Base-by-base conservation (phyloP, 352 stramenopile species). In the Globisporangium splendens region DNA sequence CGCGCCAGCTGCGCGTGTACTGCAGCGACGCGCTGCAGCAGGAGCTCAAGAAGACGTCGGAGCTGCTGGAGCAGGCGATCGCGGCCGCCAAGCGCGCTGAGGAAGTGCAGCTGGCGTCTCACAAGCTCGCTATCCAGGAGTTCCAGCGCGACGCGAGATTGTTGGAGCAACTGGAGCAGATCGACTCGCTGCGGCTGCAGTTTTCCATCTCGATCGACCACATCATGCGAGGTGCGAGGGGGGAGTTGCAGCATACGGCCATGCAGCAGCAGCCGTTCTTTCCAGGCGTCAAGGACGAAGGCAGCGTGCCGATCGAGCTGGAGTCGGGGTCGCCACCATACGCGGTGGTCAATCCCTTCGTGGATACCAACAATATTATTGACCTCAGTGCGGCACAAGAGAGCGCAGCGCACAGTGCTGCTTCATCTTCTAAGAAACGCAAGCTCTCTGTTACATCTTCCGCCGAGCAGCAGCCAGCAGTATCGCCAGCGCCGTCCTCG, bases 21-120 rank as follows among this genome's bases (percentile, higher is more conserved):
- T 68, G 61, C 49, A 43, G 47, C 41, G 61, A 68, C 38, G 61
- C 61, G 24, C 43, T 63, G 18, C 47, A 64, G 42, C 55, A 63
- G 21, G 61, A 68, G 61, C 61, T 68, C 14, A 21, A 17, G 11
- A 44, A 59, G 31, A 56, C 56, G 22, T 50, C 50, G 6, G 55
- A 63, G 18, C 31, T 68, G 48, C 55, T 68, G 21, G 21, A 38
- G 20, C 46, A 51, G 48, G 35, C 61, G 21, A 41, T 68, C 18
- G 49, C 49, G 35, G 56, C 50, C 5, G 49, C 56, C 1, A 52
- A 63, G 48, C 54, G 61, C 14, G 54, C 58, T 12, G 56, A 68
- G 38, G 61, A 68, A 21, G 61, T 68, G 48, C 61, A 68, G 43
- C 24, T 28, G 33, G 61, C 61, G n/a, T 55, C 61, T 18, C 42